These are phyloP conservation scores for Chalara sp. DNA, from an alignment of 2,329 filamentous ascomycete genomes.

Conservation along the genomic window DNA sequence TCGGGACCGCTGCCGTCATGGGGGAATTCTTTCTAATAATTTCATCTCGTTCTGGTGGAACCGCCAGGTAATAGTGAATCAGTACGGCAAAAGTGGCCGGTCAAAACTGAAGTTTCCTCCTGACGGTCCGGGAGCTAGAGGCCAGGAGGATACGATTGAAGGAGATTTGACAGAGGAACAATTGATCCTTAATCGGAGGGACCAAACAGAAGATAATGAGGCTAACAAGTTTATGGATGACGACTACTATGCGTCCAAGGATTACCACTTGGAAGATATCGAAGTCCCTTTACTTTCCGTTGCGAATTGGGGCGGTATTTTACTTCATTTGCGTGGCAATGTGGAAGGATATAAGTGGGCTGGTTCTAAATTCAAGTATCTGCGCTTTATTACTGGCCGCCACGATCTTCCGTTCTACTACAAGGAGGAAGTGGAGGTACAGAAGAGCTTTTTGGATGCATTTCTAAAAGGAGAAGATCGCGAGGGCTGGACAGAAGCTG, in stretches of 20 bases:
- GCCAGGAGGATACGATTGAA: constrained; percentile 42
- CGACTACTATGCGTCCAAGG: constrained; percentile 12
- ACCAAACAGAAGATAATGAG: constrained; percentile 38
- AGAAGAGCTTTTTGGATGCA: constrained; percentile 61
- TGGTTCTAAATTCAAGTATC: constrained; percentile 60
- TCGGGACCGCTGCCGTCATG: constrained; percentile 51
- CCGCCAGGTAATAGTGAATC: constrained; percentile 58
- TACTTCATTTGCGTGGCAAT: constrained; percentile 60
- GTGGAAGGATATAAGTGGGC: constrained; percentile 58
- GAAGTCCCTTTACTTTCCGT: constrained; percentile 61
- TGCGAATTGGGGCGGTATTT: constrained; percentile 65
- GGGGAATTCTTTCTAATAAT: constrained; percentile 51
- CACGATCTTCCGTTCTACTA: constrained; percentile 72
- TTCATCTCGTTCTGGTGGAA: constrained; percentile 64
- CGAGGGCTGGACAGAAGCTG: constrained; percentile 49
- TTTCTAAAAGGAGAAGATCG: constrained; percentile 63
- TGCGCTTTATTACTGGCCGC: constrained; percentile 62
- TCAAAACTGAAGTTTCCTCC: background rate
- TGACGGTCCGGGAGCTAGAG: constrained; percentile 28
- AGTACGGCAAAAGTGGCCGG: constrained; percentile 52
- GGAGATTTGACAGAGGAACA: constrained; percentile 47
- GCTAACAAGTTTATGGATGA: constrained; percentile 42
- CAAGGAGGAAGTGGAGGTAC: constrained; percentile 59
- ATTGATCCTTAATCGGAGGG: constrained; percentile 27
- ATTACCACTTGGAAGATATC: constrained; percentile 60